Base-by-base conservation (phyloP, 129 eudicot species). In the Silybum marianum region DNA sequence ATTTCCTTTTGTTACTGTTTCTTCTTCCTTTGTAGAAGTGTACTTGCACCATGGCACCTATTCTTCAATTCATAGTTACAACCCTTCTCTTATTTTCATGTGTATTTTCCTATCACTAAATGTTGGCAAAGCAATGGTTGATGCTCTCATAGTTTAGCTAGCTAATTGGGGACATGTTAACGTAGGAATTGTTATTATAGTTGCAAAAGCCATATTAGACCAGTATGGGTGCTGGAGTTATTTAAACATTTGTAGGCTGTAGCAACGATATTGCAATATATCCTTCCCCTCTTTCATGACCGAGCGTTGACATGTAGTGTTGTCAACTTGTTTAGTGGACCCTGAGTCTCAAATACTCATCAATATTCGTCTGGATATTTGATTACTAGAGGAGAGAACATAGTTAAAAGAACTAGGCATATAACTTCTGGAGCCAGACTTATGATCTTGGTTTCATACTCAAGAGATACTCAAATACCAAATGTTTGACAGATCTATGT, bases 131-230 rank as follows among this genome's bases (percentile, higher is more conserved):
- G 1, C 46, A 70, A 32, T 71, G 58, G 36, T 26, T 60, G 38
- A 34, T 76, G 60, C 18, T 77, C 58, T 78, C 69, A 46, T 32
- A 28, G 76, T 32, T 70, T 46, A 28, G 36, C 1, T 24, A 79
- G 32, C 54, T 51, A 60, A 34, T 34, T 58, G 62, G 76, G 62
- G 62, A 40, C 26, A 40, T 72, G 76, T 72, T 72, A 16, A 7
- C 5, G 36, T 39, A 22, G 30, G 32, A 22, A 21, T 40, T 21
- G 25, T 48, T n/a, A 16, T 51, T 26, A 75, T n/a, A 75, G 79
- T 54, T 54, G n/a, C 34, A 18, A 75, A 75, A 14, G 24, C 14
- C 39, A 24, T 46, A 25, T 38, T 38, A 38, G 42, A 48, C 68
- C 66, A 25, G 65, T 23, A 74, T 60, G 72, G 80, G 39, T 22